Conservation (phyloP, 148 eudicot genomes). For the Suaeda aralocaspica region DNA sequence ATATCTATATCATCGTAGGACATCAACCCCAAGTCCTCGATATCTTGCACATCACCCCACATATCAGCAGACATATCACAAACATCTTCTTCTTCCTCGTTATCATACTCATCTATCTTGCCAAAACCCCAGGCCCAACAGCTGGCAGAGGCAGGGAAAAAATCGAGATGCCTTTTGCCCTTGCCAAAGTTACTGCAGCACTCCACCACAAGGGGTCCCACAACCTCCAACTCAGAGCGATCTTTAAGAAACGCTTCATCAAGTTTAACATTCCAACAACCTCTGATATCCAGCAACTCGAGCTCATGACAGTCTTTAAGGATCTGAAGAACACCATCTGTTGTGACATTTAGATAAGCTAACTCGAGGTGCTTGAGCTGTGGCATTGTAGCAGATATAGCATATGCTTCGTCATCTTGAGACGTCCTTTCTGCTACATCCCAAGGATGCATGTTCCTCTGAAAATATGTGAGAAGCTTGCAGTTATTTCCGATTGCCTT, state of each 20-base stretch:
- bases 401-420: conserved; percentile 69
- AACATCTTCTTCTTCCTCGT: conserved; percentile 27
- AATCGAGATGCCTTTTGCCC: conserved; percentile 25
- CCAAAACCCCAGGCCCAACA: conserved; percentile 39
- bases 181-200: conserved; percentile 23
- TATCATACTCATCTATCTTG: conserved; percentile 29
- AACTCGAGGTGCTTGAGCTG: conserved; percentile 72
- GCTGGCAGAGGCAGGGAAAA: conserved; percentile 35
- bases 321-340: conserved; percentile 37
- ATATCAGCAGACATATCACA: conserved; percentile 25
- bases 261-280: conserved; percentile 72
- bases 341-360: conserved; percentile 52
- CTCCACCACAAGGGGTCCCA: conserved; percentile 56
- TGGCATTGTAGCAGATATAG: conserved; percentile 71
- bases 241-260: conserved; percentile 42
- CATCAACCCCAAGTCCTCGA: conserved; percentile 42
- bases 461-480: conserved; percentile 40
- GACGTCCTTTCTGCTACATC: conserved; percentile 42
- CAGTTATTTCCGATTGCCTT: conserved; percentile 55
- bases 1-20: conserved; percentile 29
- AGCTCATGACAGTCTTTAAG: conserved; percentile 40
- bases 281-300: conserved; percentile 59
- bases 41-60: conserved; percentile 32
- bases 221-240: conserved; percentile 41
- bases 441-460: conserved; percentile 61